Evolutionary conservation across 23 red algal genomes (phyloP).

Genomic region (Chondrus crispus): DNA sequence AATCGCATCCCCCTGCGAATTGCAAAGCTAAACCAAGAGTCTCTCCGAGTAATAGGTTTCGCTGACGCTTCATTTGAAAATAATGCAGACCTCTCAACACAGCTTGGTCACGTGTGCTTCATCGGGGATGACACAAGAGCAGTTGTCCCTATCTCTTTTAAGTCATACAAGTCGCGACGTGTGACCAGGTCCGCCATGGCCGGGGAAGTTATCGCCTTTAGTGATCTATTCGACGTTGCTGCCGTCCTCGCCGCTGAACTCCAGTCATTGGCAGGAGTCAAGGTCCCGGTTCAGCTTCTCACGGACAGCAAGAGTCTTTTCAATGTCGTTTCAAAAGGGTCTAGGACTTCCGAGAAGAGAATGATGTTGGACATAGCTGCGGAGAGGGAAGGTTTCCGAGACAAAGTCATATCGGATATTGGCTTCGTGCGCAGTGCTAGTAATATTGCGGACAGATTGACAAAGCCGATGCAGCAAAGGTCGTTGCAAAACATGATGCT

Average conservation of each 20-base stretch:
- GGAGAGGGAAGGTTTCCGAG: background rate
- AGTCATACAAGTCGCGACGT: background rate
- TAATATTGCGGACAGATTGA: background rate
- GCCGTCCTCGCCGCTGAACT: background rate
- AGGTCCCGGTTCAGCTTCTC: background rate
- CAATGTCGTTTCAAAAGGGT: background rate
- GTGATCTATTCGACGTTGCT: background rate
- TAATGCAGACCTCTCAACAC: background rate
- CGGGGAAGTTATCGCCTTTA: background rate
- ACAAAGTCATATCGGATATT: background rate
- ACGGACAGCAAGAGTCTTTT: slow-evolving; percentile 10
- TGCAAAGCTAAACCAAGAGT: background rate
- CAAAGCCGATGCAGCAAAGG: background rate
- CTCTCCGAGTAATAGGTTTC: background rate
- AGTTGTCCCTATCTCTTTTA: background rate
- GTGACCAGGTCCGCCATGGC: background rate
- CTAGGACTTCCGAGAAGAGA: background rate
- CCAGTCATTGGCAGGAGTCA: background rate
- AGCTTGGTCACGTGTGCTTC: background rate
- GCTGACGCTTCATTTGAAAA: background rate
- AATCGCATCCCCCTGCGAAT: background rate
- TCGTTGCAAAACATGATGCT: background rate
- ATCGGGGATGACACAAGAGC: background rate
- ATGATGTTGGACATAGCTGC: slow-evolving; percentile 28
- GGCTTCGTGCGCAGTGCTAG: slow-evolving; percentile 1